Conservation (phyloP, 2,329 filamentous ascomycete genomes). For the Nothophoma quercina region DNA sequence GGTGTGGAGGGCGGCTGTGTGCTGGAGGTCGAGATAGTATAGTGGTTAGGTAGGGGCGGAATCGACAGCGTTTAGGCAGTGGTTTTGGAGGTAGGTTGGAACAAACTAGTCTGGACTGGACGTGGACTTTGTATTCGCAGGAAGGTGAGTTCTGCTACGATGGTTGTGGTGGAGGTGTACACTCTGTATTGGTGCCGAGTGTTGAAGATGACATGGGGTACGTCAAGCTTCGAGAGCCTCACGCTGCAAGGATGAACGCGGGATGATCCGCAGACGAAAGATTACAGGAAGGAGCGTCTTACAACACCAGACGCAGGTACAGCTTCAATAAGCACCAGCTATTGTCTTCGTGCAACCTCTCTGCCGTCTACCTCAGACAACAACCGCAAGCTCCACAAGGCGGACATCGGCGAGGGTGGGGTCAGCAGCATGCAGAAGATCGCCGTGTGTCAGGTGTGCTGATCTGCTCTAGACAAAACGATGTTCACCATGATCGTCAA, state of each 20-base stretch:
- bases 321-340: background rate
- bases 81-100: too few relatives aligned
- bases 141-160: too few relatives aligned
- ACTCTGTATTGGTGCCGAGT: background rate
- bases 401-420: background rate
- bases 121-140: too few relatives aligned
- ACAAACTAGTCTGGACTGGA: too few relatives aligned
- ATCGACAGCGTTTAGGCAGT: too few relatives aligned
- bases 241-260: too few relatives aligned
- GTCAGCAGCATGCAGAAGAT: constrained; percentile 2
- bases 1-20: background rate
- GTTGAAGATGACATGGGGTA: constrained; percentile 1
- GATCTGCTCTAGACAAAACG: constrained; percentile 24
- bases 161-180: background rate
- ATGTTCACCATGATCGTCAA: constrained; percentile 7
- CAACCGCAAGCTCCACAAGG: background rate
- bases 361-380: background rate
- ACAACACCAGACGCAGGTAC: background rate
- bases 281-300: background rate
- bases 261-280: background rate
- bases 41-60: too few relatives aligned
- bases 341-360: background rate
- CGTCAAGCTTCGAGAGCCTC: background rate
- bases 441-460: constrained; percentile 13
- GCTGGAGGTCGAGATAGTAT: too few relatives aligned